Base-by-base conservation (phyloP, 441 rosid genomes). In the Melastoma candidum region DNA sequence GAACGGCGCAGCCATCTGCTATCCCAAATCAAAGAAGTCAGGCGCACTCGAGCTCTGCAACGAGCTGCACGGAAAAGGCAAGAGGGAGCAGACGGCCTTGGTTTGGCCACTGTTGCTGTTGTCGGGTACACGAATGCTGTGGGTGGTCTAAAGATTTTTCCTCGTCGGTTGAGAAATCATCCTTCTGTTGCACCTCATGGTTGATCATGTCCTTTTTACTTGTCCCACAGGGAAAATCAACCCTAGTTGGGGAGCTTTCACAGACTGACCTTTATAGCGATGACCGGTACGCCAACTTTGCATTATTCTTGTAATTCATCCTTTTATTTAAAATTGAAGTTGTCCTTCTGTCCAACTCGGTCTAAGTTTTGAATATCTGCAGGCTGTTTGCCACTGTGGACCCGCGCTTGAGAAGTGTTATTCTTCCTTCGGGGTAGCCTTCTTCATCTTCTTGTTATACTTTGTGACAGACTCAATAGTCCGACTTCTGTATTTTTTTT, bases 41-140 rank as follows among this genome's bases (percentile, higher is more conserved):
- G 77, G 11, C 85, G 87, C 46, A 85, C 98, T 45, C 84, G 94
- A 64, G 81, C 85, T 49, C 52, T 84, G 77, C 97, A 92, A 56
- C 94, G 95, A 59, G 82, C 87, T 73, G 74, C 81, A 68, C 90
- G 94, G 58, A 81, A 44, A 70, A 84, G 79, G 72, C 82, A 61
- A 61, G 79, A 64, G 47, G 84, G 85, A 48, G 41, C 64, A n/a
- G 53, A 59, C 51, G 77, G 79, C 55, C 76, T 63, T 58, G 69
- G 68, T 67, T 71, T 86, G 68, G 75, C 82, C 44, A 88, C 92
- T 59, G 76, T 92, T 53, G 97, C 98, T 57, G 82, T 85, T 64
- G 97, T 92, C 27, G 98, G 95, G 12, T 92, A 92, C 83, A 85
- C 97, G 52, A 92, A 92, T 74, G 97, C 95, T 71, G 95, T 88